phyloP scores from a whole-genome alignment of 257 asterid species.

The Primulina huaijiensis region DNA sequence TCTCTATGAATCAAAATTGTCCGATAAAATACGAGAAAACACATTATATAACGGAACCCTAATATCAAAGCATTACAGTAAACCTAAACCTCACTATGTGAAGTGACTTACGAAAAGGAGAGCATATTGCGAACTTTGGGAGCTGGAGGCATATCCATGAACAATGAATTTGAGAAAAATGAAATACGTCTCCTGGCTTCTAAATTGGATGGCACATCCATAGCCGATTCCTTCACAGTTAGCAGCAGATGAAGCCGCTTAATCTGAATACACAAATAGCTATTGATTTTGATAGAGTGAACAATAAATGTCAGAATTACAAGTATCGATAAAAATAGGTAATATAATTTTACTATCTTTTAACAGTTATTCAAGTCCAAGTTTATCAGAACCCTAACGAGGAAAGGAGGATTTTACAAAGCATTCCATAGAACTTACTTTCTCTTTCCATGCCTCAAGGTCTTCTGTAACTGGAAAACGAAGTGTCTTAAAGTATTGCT shows the following conservation, averaged over 20 bases:
- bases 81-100: not conserved
- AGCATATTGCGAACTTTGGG: constrained; percentile 99
- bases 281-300: constrained; percentile 13
- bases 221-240: constrained; percentile 93
- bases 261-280: constrained; percentile 51
- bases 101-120: constrained; percentile 83
- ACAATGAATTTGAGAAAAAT: constrained; percentile 92
- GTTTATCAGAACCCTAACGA: not conserved
- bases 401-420: constrained; percentile 7
- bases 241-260: constrained; percentile 85
- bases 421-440: constrained; percentile 42
- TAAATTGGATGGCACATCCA: constrained; percentile 97
- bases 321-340: not conserved
- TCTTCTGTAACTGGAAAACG: constrained; percentile 82
- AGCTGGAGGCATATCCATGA: constrained; percentile 96
- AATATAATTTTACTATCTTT: not conserved
- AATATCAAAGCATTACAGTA: constrained; percentile 18
- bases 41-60: not conserved
- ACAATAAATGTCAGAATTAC: not conserved
- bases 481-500: constrained; percentile 57
- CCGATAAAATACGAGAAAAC: not conserved
- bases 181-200: constrained; percentile 97
- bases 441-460: constrained; percentile 91
- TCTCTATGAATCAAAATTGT: not conserved
- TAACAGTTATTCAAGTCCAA: not conserved